phyloP scores from a whole-genome alignment of 2,329 filamentous ascomycete species.

The Pseudogymnoascus sp. region DNA sequence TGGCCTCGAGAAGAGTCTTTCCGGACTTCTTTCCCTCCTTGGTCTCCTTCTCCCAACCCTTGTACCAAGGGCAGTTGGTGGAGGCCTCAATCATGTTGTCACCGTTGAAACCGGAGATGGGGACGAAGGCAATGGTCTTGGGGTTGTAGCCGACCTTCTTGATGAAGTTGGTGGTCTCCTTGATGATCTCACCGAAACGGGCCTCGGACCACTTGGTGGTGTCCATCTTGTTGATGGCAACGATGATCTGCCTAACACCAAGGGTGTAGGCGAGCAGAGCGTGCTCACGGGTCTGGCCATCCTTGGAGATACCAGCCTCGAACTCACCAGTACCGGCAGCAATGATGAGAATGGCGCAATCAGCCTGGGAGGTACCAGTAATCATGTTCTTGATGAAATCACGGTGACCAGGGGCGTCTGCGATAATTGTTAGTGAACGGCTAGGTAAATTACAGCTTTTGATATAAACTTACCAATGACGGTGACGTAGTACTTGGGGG shows the following conservation, averaged over 20 bases:
- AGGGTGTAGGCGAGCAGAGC: slow-evolving; percentile 99
- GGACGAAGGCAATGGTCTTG: slow-evolving; percentile 96
- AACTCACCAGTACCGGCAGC: slow-evolving; percentile 99
- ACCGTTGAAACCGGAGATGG: slow-evolving; percentile 99
- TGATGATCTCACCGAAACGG: slow-evolving; percentile 98
- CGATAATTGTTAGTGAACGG: slow-evolving; percentile 1
- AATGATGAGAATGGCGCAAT: slow-evolving; percentile 99
- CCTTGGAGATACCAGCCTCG: slow-evolving; percentile 99
- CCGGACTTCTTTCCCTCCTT: slow-evolving; percentile 77
- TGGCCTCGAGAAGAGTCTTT: slow-evolving; percentile 99
- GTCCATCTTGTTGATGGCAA: slow-evolving; percentile 99
- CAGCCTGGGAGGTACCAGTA: slow-evolving; percentile 99
- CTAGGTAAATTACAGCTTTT: background rate
- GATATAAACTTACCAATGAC: slow-evolving; percentile 68
- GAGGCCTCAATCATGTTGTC: slow-evolving; percentile 97
- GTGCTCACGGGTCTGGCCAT: slow-evolving; percentile 99
- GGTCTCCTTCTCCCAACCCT: slow-evolving; percentile 99
- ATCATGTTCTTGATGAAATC: slow-evolving; percentile 99
- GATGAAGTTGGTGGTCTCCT: slow-evolving; percentile 99
- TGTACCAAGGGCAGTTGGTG: slow-evolving; percentile 99
- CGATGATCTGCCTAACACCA: slow-evolving; percentile 99
- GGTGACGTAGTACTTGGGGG: slow-evolving; percentile 93
- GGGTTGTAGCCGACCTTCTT: slow-evolving; percentile 99
- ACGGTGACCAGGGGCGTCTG: slow-evolving; percentile 97
- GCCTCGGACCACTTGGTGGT: slow-evolving; percentile 96